Base-by-base conservation (phyloP, 805 yeast species). In the Candida lessepsii region DNA sequence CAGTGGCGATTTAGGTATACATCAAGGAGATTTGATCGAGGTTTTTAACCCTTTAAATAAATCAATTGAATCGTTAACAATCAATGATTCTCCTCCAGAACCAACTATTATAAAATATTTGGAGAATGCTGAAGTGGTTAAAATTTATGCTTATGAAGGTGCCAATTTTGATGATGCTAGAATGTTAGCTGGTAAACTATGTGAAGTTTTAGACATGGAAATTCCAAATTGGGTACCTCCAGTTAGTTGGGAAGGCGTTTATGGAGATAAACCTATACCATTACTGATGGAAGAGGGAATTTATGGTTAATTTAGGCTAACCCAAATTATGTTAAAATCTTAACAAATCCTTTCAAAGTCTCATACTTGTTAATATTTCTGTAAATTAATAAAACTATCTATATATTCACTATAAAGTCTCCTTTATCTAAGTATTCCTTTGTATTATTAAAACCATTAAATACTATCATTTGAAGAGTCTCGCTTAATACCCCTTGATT, bases 141-240 rank as follows among this genome's bases (percentile, higher is more conserved):
- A 77, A 9, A 67, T 77, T 13, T 81, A 73, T 56, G 95, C 83
- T 1, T 88, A 86, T 59, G 97, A 90, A 57, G 97, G 98, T 24
- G 97, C 90, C 59, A 91, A 91, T 58, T 75, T 81, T 20, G 54
- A 60, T 15, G 96, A 89, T 57, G 93, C 95, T 6, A 67, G 66
- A 30, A 46, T 55, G 8, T 59, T 83, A 45, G 80, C 85, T 2
- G 46, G 47, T 9, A 57, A 60, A 23, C 56, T 71, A 2, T 48
- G 57, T 5, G 37, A 48, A n/a, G 27, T 46, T 19, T 34, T 33
- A 10, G 17, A 42, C 2, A 20, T 57, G 5, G 24, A 45, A 5
- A 13, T 24, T 4, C 15, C 19, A 3, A 15, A 13, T n/a, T 76
- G 80, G 75, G 48, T 57, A 8, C 66, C 67, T 7, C 97, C 98